These are phyloP conservation scores for Teunomyces barrocoloradensis DNA, from an alignment of 805 yeast genomes.

Conservation along the genomic window DNA sequence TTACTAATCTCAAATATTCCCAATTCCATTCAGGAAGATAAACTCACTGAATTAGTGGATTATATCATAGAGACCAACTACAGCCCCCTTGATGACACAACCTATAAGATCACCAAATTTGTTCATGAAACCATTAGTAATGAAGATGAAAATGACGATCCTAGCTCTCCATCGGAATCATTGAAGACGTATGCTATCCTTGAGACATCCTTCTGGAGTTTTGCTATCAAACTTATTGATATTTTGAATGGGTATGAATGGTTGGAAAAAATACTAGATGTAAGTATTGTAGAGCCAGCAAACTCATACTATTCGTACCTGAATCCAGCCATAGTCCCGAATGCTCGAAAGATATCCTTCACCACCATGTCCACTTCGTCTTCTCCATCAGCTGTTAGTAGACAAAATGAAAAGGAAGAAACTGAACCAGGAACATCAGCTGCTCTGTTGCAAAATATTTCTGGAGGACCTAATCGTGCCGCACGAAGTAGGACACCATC, in stretches of 20 bases:
- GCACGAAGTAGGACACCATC: constrained; percentile 14
- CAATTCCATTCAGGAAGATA: constrained; percentile 7
- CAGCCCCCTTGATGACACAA: constrained; percentile 1
- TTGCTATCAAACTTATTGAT: constrained; percentile 10
- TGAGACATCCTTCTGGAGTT: constrained; percentile 5
- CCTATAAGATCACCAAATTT: constrained; percentile 9
- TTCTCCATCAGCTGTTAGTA: not conserved
- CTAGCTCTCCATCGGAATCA: not conserved
- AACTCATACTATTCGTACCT: not conserved
- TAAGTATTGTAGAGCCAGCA: constrained; percentile 8
- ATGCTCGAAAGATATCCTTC: not conserved
- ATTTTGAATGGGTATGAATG: constrained; percentile 26
- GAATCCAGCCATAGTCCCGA: not conserved
- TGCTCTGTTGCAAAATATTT: not conserved
- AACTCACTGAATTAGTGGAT: constrained; percentile 15
- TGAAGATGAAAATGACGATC: not conserved
- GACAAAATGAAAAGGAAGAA: not conserved
- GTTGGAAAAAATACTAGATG: constrained; percentile 17
- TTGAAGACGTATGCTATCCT: constrained; percentile 4
- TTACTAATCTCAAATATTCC: constrained; percentile 11
- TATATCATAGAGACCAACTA: constrained; percentile 14
- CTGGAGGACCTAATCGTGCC: constrained; percentile 1
- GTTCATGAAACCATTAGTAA: not conserved
- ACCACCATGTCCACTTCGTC: constrained; percentile 4
- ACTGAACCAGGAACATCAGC: no score